Evolutionary conservation across 2,329 filamentous ascomycete species (phyloP), one percentile per base, ranked within the genome.

Genomic region (Claviceps arundinis): DNA sequence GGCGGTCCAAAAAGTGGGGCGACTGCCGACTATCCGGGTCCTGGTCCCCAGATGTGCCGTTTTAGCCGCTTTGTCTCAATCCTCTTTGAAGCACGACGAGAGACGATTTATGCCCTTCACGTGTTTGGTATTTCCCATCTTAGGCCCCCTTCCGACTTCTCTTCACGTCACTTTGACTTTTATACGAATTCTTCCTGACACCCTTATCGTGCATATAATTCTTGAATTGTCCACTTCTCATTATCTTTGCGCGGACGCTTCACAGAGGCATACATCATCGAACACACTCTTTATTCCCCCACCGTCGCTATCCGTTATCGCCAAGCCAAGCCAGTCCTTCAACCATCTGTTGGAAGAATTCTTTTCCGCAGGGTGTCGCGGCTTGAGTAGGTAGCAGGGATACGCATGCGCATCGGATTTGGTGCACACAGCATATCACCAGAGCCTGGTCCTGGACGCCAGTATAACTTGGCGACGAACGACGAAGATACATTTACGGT

Each of bases 21-120:
- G 3, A 17, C 51, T 53, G 51, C 51, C 51, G 51, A 53, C 51
- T 53, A 53, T 53, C 51, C 51, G 51, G 41, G 41, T 37, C 24
- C 30, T 30, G 30, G 37, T 37, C 14, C 37, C 47, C 37, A 19
- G 30, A 48, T 50, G 51, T 53, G 51, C 51, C 51, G 51, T 34
- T 43, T 52, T 50, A 50, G 42, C 51, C 51, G 47, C 42, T 44
- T 22, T 30, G 51, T 50, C 43, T 50, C 47, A 47, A 49, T 42
- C 47, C 47, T 37, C 51, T 48, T 26, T 37, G 38, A 37, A 52
- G 14, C 13, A 38, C 26, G 48, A 9, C n/a, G 16, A 30, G 45
- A 22, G 2, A 22, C 19, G 19, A 22, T 22, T 16, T 37, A 30
- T 37, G 26, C 19, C 46, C 40, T 44, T 24, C 16, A 38, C 47